Evolutionary conservation across 2,329 filamentous ascomycete species (phyloP), one percentile per base, ranked within the genome.

Genomic region (Penicillium sp.): DNA sequence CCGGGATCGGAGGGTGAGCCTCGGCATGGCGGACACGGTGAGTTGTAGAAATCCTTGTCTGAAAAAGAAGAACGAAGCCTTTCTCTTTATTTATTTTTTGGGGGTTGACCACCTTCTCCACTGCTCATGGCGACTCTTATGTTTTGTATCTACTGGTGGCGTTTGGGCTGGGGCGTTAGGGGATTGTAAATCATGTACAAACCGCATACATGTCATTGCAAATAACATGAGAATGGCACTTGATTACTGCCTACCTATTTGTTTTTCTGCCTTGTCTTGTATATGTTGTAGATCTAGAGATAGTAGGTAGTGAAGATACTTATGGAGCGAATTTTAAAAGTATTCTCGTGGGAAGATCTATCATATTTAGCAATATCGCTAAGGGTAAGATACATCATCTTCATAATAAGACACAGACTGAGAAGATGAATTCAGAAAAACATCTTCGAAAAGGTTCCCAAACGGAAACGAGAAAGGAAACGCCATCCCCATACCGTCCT

Each of bases 21-120:
- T 26, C 13, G 47, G 10, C 56, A 53, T 51, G 54, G 56, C 13
- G 39, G 51, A 3, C 57, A 58, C 54, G 55, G 56, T 4, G 47
- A 49, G 29, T 28, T 35, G 55, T 49, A 51, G 49, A 59, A 38
- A 28, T 58, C 4, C 39, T 44, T 21, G 24, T 32, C 29, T 22
- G n/a, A 7, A n/a, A 19, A 19, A 22, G 24, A 7, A 35, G 17
- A 32, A 22, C 40, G 2, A 4, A 42, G 10, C 3, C 1, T 13
- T 42, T 42, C 39, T 21, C 17, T 42, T 9, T n/a, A 5, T 19
- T 2, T 41, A 1, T 9, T 41, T 6, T 29, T 15, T 5, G 6
- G 10, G 12, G 28, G 3, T 32, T 32, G 13, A 12, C 8, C 19
- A 31, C 17, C 13, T 38, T 39, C 17, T 38, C 19, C 28, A 13